Percentiles rank a stretch among this genome's conserved stretches.
phyloP scores from a whole-genome alignment of 768 basidiomycete genomes.

The Lentinus brumalis region DNA sequence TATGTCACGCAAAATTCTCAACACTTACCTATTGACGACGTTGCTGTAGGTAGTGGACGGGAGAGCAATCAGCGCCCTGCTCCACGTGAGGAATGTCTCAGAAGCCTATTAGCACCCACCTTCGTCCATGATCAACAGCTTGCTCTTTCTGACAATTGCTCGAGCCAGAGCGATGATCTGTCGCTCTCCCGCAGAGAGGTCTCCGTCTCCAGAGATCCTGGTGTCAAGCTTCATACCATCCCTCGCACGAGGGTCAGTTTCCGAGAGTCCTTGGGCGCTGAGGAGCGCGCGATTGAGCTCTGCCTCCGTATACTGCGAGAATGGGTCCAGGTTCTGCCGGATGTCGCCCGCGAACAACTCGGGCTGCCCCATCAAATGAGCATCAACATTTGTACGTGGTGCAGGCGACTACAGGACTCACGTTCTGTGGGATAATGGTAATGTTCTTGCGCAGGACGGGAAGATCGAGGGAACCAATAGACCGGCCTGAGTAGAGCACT shows the following conservation, averaged over 20 bases:
- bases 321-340: constrained; percentile 60
- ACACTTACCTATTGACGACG: constrained; percentile 42
- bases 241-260: constrained; percentile 35
- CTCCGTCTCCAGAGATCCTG: constrained; percentile 44
- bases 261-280: constrained; percentile 48
- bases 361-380: constrained; percentile 30
- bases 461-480: constrained; percentile 49
- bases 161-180: constrained; percentile 62
- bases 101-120: constrained; percentile 8
- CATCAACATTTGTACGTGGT: not conserved
- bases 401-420: not conserved
- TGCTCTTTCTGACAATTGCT: constrained; percentile 56
- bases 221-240: constrained; percentile 45
- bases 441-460: constrained; percentile 52
- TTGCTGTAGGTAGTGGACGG: constrained; percentile 31
- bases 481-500: constrained; percentile 51
- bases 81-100: not conserved
- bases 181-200: constrained; percentile 55
- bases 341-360: constrained; percentile 57
- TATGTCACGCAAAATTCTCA: not conserved
- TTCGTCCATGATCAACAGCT: constrained; percentile 60
- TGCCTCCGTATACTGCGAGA: constrained; percentile 54
- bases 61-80: not conserved
- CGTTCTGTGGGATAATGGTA: constrained; percentile 61
- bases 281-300: constrained; percentile 50